Evolutionary conservation across 257 asterid genomes (phyloP).

Genomic region (Solanum appendiculatum): DNA sequence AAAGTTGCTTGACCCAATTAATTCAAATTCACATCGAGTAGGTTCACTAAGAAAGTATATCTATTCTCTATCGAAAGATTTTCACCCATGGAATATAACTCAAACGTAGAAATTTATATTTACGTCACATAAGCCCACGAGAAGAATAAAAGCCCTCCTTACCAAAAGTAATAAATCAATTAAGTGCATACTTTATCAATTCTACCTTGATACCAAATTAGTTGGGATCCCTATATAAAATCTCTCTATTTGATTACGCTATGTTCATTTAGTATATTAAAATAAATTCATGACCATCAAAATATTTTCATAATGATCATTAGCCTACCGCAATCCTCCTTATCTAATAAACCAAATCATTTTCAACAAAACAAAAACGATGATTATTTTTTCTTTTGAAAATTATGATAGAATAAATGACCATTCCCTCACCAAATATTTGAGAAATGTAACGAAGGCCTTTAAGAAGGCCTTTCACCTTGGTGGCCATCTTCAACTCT

Average conservation of each 20-base stretch:
- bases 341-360: background rate
- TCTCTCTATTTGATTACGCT: background rate
- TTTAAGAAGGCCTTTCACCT: slow-evolving; percentile 84
- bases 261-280: background rate
- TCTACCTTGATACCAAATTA: no score
- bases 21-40: background rate
- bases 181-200: no score
- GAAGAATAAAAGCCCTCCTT: background rate
- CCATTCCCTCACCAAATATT: slow-evolving; percentile 56
- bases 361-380: background rate
- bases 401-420: background rate
- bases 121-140: background rate
- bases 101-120: background rate
- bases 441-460: slow-evolving; percentile 96
- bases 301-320: background rate
- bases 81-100: background rate
- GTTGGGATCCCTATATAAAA: background rate
- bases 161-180: no score
- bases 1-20: background rate
- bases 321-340: background rate
- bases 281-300: background rate
- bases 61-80: background rate
- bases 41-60: background rate
- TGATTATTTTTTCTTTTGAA: no score
- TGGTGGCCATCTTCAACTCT: slow-evolving; percentile 35